These are phyloP conservation scores for Aspergillus leporis DNA, from an alignment of 495 filamentous ascomycete genomes.

Conservation along the genomic window DNA sequence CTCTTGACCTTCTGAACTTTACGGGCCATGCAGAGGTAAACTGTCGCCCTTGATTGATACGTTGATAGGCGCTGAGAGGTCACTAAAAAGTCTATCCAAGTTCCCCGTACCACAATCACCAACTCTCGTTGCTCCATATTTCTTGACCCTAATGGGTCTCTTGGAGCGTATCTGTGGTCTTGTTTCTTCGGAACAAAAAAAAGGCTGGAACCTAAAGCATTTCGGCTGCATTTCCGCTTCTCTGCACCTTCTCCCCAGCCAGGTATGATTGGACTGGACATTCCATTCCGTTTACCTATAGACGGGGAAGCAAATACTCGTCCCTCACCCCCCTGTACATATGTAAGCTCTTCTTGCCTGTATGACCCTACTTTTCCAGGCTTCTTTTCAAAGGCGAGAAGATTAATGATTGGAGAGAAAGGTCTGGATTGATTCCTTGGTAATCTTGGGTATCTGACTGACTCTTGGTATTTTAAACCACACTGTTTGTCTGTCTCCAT, in stretches of 20 bases:
- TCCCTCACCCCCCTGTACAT: no score
- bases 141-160: background rate
- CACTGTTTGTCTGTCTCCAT: background rate
- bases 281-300: background rate
- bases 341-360: no score
- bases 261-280: background rate
- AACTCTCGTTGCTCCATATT: background rate
- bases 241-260: background rate
- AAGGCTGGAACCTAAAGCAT: background rate
- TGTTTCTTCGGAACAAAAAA: background rate
- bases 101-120: background rate
- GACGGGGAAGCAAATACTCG: background rate
- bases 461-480: background rate
- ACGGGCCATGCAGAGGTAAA: background rate
- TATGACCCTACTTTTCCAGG: background rate
- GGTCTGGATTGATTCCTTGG: background rate
- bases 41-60: background rate
- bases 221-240: background rate
- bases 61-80: slow-evolving; percentile 1
- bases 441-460: background rate
- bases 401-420: no score
- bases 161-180: background rate
- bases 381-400: no score
- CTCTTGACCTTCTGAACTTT: slow-evolving; percentile 3
- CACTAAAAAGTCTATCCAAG: slow-evolving; percentile 1